phyloP scores from a whole-genome alignment of 225 moss, liverwort and hornwort genomes.

The Rhytidiadelphus loreus region DNA sequence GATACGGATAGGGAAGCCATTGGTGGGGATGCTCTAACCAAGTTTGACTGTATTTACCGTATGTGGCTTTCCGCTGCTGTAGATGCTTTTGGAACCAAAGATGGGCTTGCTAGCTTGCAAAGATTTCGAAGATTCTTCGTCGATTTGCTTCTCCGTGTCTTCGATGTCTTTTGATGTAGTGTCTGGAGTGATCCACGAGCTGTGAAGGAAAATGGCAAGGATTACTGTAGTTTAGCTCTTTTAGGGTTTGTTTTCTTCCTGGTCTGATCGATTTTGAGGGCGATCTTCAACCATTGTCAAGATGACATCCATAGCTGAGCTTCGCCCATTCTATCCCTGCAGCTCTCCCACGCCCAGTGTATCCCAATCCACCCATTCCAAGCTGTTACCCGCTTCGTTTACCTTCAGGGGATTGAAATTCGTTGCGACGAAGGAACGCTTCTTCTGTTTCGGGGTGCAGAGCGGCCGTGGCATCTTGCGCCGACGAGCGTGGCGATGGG shows the following conservation, averaged over 20 bases:
- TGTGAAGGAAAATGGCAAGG: neutral
- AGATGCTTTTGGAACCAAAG: neutral
- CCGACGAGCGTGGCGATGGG: constrained; percentile 61
- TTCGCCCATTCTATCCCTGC: neutral
- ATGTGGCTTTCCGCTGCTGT: neutral
- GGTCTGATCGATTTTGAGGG: neutral
- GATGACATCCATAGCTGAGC: constrained; percentile 9
- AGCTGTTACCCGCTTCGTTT: neutral
- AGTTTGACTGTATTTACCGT: neutral
- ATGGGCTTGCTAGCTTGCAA: neutral
- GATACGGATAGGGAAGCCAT: too few relatives aligned
- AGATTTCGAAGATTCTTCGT: neutral
- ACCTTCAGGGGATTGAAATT: neutral
- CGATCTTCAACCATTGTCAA: neutral
- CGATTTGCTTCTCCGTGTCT: neutral
- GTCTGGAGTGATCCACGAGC: neutral
- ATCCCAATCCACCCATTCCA: neutral
- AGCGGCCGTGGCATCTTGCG: neutral
- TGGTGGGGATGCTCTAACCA: too few relatives aligned
- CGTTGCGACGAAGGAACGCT: neutral
- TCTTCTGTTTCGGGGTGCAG: neutral
- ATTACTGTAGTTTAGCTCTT: neutral
- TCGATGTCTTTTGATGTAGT: neutral
- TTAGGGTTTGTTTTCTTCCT: neutral
- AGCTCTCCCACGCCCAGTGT: neutral